phyloP scores from a whole-genome alignment of 768 basidiomycete species.

The Leccinum boreale region DNA sequence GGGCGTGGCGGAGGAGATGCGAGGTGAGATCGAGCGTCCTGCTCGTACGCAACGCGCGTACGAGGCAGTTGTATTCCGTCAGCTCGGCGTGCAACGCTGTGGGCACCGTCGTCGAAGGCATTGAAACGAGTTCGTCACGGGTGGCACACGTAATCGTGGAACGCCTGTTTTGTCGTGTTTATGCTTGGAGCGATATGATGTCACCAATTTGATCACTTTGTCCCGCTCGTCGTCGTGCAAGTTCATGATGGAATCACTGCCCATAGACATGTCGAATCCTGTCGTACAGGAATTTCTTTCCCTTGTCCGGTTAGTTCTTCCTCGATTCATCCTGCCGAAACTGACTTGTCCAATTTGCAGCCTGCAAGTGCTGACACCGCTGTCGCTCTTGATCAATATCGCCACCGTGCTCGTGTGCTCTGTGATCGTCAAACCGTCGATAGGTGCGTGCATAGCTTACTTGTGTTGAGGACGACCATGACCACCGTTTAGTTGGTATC shows the following conservation, averaged over 20 bases:
- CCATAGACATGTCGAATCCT: conserved; percentile 57
- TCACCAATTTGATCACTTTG: conserved; percentile 1
- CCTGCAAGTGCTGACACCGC: conserved; percentile 83
- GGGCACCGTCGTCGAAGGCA: conserved; percentile 37
- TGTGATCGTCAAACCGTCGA: conserved; percentile 60
- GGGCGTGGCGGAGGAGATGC: conserved; percentile 40
- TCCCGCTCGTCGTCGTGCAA: neutral
- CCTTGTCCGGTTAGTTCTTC: conserved; percentile 47
- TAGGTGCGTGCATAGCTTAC: conserved; percentile 35
- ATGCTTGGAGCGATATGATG: conserved; percentile 4
- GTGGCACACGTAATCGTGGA: neutral
- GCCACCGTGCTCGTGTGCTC: conserved; percentile 69
- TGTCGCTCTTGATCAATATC: conserved; percentile 80
- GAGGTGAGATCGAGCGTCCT: conserved; percentile 55
- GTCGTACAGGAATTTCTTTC: conserved; percentile 63
- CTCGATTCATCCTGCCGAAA: neutral
- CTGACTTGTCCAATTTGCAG: conserved; percentile 27
- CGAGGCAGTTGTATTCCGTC: conserved; percentile 61
- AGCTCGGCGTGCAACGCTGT: conserved; percentile 59
- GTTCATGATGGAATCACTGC: conserved; percentile 49
- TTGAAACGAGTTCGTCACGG: neutral
- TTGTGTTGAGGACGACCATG: neutral
- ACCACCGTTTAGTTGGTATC: conserved; percentile 41
- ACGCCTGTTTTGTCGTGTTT: conserved; percentile 12
- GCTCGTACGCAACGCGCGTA: conserved; percentile 60